A percentile compares a stretch with the other conserved stretches of the same genome.
These are phyloP conservation scores for Auriscalpium orientale DNA, from an alignment of 768 basidiomycete species.

Conservation along the genomic window DNA sequence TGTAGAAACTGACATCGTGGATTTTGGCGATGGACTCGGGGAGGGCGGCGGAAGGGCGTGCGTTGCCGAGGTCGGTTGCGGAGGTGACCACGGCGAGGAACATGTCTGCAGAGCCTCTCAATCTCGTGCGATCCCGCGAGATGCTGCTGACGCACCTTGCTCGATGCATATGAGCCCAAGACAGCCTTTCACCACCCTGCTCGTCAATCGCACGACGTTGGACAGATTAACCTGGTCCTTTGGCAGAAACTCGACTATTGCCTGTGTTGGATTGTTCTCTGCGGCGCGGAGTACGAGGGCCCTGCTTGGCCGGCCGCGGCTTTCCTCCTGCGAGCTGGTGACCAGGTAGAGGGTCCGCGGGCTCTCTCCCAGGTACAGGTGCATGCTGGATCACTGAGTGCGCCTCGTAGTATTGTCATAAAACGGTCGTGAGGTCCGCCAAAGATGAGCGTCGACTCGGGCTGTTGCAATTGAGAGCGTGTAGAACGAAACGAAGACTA, in stretches of 20 bases:
- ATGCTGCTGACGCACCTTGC: conserved; percentile 39
- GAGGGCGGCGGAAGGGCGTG: conserved; percentile 46
- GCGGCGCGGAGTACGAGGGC: conserved; percentile 71
- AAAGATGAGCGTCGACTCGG: too few species aligned
- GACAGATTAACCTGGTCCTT: conserved; percentile 64
- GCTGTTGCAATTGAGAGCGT: too few species aligned
- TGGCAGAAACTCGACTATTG: conserved; percentile 80
- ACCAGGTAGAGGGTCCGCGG: conserved; percentile 70
- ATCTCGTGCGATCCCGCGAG: neutral
- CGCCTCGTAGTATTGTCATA: too few species aligned
- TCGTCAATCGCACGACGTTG: conserved; percentile 60
- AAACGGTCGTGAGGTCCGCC: too few species aligned
- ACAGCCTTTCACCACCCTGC: conserved; percentile 71
- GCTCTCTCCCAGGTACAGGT: conserved; percentile 61
- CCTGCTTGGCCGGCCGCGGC: conserved; percentile 47
- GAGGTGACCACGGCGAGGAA: conserved; percentile 80
- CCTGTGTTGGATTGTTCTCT: conserved; percentile 43
- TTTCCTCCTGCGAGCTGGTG: conserved; percentile 62
- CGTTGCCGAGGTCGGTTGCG: conserved; percentile 68
- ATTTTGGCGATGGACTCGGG: conserved; percentile 75
- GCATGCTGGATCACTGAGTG: conserved; percentile 37
- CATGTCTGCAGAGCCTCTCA: conserved; percentile 42
- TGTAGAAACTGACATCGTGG: conserved; percentile 84
- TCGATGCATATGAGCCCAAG: conserved; percentile 73
- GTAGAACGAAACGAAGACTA: too few species aligned